Evolutionary conservation across 192 early-diverging fungal genomes (phyloP), one percentile per base, ranked within the genome.

Genomic region (Podila epicladia): DNA sequence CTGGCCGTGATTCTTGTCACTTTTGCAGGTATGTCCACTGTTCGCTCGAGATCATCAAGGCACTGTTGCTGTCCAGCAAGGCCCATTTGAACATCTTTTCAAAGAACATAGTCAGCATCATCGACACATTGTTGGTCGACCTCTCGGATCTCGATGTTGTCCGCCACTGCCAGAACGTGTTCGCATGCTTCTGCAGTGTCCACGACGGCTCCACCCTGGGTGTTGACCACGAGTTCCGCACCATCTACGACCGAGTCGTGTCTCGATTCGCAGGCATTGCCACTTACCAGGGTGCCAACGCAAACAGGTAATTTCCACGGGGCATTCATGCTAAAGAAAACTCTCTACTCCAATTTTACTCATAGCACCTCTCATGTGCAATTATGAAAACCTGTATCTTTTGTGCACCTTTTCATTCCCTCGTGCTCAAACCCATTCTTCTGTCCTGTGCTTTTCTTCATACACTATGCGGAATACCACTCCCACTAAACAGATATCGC

Each of bases 81-180:
- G 76, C 88, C 37, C 90, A 97, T 65, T 82, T 96, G 48, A 92
- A 93, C 70, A 87, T 97, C 33, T 96, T 98, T 76, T 93, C 93
- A 31, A 92, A 92, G 69, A 88, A 92, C 65, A 84, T 95, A 64
- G 87, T 98, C 12, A 90, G 88, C 50, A 85, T 94, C 37, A 83
- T 94, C n/a, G 86, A 88, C 41, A 9, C 62, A 0, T 65, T 80
- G 12, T 38, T 80, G 55, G 66, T 80, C 49, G 77, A 80, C 55
- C 61, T 73, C 48, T 80, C 77, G 9, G 71, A 80, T 48, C 33
- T 80, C 28, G 77, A 80, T 48, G 45, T 80, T 53, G 71, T 80
- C 0, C 65, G 77, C 6, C 77, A 80, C 58, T 80, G 77, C 53
- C 77, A 80, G 69, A 71, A 75, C 37, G 38, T 75, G 12, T 69